Conservation (phyloP, 805 yeast species). For the Metschnikowia similis region DNA sequence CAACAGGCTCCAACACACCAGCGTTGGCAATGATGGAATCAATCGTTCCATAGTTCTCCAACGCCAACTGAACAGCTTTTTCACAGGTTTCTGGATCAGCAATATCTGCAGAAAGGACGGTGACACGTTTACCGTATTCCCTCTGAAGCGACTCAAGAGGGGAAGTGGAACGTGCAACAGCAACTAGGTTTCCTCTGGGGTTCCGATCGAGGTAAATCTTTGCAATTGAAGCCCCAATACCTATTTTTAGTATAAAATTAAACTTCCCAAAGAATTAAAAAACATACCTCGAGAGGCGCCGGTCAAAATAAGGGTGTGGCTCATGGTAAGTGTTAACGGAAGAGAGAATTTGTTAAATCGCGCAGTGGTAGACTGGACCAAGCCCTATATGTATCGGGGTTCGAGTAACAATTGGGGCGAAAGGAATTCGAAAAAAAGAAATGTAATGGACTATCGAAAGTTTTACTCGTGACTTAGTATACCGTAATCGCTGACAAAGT, state of each 20-base stretch:
- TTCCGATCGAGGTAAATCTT: conserved; percentile 39
- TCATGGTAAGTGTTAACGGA: conserved; percentile 6
- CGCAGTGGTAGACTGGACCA: not conserved
- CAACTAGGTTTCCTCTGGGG: conserved; percentile 47
- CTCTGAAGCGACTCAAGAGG: conserved; percentile 41
- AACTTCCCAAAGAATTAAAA: conserved; percentile 16
- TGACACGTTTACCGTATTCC: conserved; percentile 47
- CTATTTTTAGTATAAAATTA: conserved; percentile 46
- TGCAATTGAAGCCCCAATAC: conserved; percentile 80
- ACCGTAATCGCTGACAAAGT: not conserved
- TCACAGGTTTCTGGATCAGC: conserved; percentile 35
- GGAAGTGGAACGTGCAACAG: conserved; percentile 64
- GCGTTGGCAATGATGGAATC: conserved; percentile 75
- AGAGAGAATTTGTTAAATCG: not conserved
- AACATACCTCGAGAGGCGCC: conserved; percentile 21
- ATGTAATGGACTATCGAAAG: not conserved
- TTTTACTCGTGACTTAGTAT: not conserved
- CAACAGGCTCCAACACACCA: conserved; percentile 79
- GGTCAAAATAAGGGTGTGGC: conserved; percentile 20
- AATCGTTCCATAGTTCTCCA: conserved; percentile 50
- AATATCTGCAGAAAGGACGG: conserved; percentile 57
- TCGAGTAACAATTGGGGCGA: not conserved
- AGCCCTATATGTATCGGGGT: not conserved
- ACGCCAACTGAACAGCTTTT: conserved; percentile 42
- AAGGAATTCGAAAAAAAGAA: not conserved